phyloP scores from a whole-genome alignment of 257 asterid genomes.

The Avicennia marina region DNA sequence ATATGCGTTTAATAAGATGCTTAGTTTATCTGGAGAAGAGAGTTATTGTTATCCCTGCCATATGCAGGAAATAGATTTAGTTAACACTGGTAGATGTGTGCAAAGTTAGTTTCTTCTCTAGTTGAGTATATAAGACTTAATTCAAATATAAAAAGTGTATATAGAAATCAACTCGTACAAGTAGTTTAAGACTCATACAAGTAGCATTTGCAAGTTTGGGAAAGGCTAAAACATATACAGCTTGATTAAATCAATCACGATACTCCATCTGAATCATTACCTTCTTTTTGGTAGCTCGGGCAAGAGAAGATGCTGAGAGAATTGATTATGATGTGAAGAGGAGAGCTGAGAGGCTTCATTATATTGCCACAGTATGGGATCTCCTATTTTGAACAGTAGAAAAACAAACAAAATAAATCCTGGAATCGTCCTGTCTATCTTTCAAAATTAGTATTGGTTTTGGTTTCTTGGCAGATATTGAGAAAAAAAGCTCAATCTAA shows the following conservation, averaged over 20 bases:
- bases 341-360: conserved; percentile 86
- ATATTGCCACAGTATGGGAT: conserved; percentile 67
- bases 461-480: conserved; percentile 46
- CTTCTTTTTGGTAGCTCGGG: conserved; percentile 56
- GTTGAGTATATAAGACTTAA: background rate
- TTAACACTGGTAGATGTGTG: background rate
- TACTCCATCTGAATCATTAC: conserved; percentile 8
- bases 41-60: background rate
- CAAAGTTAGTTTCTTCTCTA: background rate
- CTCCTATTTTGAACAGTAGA: conserved; percentile 12
- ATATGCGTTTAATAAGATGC: background rate
- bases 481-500: conserved; percentile 68
- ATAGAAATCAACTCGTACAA: background rate
- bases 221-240: background rate
- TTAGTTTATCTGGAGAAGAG: background rate
- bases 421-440: background rate
- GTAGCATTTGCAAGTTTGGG: too few relatives aligned
- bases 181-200: background rate
- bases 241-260: conserved; percentile 7
- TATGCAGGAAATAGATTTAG: conserved; percentile 1
- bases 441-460: conserved; percentile 4
- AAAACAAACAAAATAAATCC: background rate
- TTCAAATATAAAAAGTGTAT: background rate
- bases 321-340: conserved; percentile 71
- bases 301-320: conserved; percentile 84